Base-by-base conservation (phyloP, 1,284 basidiomycete species). In the Polyporus tsugae region DNA sequence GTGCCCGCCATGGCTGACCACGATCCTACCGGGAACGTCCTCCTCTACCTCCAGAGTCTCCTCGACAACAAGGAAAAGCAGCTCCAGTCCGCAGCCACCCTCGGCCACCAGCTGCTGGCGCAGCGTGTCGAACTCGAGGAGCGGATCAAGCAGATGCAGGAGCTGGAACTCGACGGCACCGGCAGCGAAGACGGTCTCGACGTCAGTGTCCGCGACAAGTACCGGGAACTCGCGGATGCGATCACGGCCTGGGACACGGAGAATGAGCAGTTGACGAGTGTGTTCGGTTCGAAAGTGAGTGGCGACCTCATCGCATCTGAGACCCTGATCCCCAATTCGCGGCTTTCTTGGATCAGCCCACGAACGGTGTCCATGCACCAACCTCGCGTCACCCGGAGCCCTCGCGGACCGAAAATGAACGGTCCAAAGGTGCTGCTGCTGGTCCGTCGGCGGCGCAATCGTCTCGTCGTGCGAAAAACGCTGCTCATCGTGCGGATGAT, bases 101-200 rank as follows among this genome's bases (percentile, higher is more conserved):
- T 98, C 78, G 96, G 96, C 62, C 94, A 97, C 81, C 92, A 93
- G 79, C 89, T 98, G 74, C 89, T 97, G 70, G 88, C 90, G 35
- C 96, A 98, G 83, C 95, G 95, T 80, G 91, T 93, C 81, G 95
- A 97, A 78, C 88, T 98, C 70, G 94, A 97, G 81, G 90, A 93
- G 74, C 88, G 94, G 59, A 94, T 98, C 70, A 85, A 88, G 61
- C 91, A 92, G 73, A 85, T 98, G 65, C 90, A 94, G 75, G 91
- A 91, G 59, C 77, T 87, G 41, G 88, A 89, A 62, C 82, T 81
- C 35, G 87, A 89, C 66, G 86, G 82, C 69, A 78, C 77, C 57
- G 87, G 88, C 70, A 89, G 89, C 68, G 85, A 90, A 66, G 90
- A 91, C 72, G 80, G 85, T 9, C 59, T 72, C 4, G 71, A 70